phyloP scores from a whole-genome alignment of 208 protist species.

The Trypanosomatidae sp. region DNA sequence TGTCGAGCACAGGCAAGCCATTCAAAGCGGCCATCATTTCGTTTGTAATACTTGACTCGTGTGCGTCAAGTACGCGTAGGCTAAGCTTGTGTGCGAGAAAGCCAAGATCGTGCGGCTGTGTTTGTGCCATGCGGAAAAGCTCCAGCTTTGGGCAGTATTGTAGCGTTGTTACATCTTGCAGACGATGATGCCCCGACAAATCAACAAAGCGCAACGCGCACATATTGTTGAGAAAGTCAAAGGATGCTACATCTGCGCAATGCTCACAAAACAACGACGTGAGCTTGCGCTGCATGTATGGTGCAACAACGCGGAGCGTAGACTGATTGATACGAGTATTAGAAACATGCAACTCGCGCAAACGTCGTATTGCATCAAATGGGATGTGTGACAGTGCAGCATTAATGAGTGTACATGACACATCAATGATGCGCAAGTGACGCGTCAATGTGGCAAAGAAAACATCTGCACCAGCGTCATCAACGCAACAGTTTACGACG shows the following conservation, averaged over 20 bases:
- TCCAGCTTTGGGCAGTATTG: constrained; percentile 35
- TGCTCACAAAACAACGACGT: constrained; percentile 59
- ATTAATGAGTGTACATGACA: constrained; percentile 46
- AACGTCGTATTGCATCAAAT: constrained; percentile 8
- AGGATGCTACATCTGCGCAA: constrained; percentile 28
- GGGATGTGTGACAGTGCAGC: constrained; percentile 26
- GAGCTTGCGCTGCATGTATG: constrained; percentile 18
- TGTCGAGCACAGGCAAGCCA: constrained; percentile 42
- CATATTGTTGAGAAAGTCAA: constrained; percentile 33
- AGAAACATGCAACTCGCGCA: constrained; percentile 26
- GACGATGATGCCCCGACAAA: constrained; percentile 32
- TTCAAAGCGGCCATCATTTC: constrained; percentile 40
- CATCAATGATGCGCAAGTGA: constrained; percentile 32
- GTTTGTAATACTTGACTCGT: constrained; percentile 36
- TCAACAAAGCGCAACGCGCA: constrained; percentile 54
- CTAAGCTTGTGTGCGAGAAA: constrained; percentile 31
- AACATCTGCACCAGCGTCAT: constrained; percentile 48
- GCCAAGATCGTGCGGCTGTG: constrained; percentile 37
- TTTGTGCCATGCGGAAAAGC: constrained; percentile 49
- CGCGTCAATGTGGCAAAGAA: constrained; percentile 37
- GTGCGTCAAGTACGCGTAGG: constrained; percentile 56
- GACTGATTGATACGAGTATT: constrained; percentile 40
- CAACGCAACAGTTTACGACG: constrained; percentile 60
- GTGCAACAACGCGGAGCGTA: constrained; percentile 39
- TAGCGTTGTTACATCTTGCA: constrained; percentile 38